A percentile compares a stretch with the other conserved stretches of the same genome.
phyloP scores from a whole-genome alignment of 306 rosid genomes.

The Prunus mongolica region DNA sequence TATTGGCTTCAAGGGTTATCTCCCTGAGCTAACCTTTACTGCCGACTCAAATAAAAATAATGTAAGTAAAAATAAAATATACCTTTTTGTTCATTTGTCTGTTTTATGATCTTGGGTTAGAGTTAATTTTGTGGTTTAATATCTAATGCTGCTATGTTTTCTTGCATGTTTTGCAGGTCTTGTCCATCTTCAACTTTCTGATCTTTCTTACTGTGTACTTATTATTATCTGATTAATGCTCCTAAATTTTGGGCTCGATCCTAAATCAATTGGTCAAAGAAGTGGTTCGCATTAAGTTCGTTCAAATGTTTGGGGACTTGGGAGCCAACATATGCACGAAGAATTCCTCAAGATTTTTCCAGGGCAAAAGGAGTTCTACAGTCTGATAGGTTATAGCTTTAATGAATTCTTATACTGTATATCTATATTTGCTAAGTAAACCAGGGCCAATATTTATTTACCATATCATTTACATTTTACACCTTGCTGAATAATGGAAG shows the following conservation, averaged over 20 bases:
- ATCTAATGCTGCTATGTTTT: constrained; percentile 6
- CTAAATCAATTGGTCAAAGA: too few species aligned
- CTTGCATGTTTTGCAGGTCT: constrained; percentile 41
- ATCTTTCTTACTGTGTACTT: constrained; percentile 25
- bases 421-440: not conserved
- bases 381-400: not conserved
- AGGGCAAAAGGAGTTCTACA: constrained; percentile 1
- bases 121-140: not conserved
- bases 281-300: too few species aligned
- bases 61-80: constrained; percentile 30
- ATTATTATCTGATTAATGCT: constrained; percentile 24
- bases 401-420: not conserved
- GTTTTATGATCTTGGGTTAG: not conserved
- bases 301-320: too few species aligned
- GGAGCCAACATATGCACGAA: not conserved
- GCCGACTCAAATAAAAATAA: constrained; percentile 36
- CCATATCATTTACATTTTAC: not conserved
- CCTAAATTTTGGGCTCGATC: not conserved
- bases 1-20: constrained; percentile 58
- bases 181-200: constrained; percentile 36
- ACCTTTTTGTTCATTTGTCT: not conserved
- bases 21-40: constrained; percentile 38
- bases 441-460: not conserved
- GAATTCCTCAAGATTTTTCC: not conserved
- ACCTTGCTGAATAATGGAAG: not conserved